phyloP scores from a whole-genome alignment of 2,329 filamentous ascomycete species.

The Ophidiomyces ophidiicola region DNA sequence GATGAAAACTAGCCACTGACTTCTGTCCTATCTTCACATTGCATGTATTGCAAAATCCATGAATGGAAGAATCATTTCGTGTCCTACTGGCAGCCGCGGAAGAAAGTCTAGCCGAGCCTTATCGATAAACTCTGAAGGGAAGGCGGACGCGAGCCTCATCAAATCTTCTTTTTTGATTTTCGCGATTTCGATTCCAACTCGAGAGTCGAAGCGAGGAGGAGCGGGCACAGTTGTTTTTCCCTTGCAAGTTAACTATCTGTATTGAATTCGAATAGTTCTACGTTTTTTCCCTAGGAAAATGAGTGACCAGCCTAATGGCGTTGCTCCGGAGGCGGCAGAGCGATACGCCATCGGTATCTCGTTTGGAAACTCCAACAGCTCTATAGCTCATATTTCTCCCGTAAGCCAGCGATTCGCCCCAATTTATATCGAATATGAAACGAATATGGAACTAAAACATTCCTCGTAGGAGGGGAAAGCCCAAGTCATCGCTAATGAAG shows the following conservation, averaged over 20 bases:
- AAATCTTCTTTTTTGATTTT: slow-evolving; percentile 12
- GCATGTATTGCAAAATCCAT: too few species aligned
- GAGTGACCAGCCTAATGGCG: slow-evolving; percentile 44
- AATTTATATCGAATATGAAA: background rate
- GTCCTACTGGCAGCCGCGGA: background rate
- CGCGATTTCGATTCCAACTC: background rate
- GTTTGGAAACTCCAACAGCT: slow-evolving; percentile 97
- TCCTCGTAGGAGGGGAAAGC: slow-evolving; percentile 68
- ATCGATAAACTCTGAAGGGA: slow-evolving; percentile 6
- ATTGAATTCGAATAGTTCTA: background rate
- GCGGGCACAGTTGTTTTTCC: background rate
- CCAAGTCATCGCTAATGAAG: slow-evolving; percentile 97
- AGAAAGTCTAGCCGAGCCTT: slow-evolving; percentile 10
- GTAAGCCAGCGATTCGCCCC: slow-evolving; percentile 29
- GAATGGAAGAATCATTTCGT: background rate
- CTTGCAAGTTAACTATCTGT: background rate
- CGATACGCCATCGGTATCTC: slow-evolving; percentile 79
- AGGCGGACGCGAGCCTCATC: slow-evolving; percentile 7
- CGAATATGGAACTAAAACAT: background rate
- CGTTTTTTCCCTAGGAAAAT: slow-evolving; percentile 22
- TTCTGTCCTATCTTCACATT: too few species aligned
- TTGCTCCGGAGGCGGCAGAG: slow-evolving; percentile 35
- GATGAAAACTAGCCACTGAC: background rate
- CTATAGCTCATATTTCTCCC: slow-evolving; percentile 72
- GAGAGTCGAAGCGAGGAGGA: background rate